phyloP scores from a whole-genome alignment of 2,329 filamentous ascomycete genomes.

The Polychaeton citri region DNA sequence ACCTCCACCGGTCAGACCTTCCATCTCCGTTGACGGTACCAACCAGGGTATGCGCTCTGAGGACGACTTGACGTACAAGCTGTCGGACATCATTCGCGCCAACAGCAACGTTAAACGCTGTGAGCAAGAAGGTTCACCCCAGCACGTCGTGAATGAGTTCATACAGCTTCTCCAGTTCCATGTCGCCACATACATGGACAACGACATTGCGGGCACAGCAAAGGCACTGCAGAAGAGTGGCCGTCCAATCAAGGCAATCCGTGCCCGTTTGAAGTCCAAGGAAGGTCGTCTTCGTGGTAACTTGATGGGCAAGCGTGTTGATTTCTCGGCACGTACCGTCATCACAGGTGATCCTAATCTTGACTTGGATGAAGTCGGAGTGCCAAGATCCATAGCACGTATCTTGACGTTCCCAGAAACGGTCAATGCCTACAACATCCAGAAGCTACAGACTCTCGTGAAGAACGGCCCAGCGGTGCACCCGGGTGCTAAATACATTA shows the following conservation, averaged over 20 bases:
- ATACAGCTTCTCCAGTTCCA: slow-evolving; percentile 91
- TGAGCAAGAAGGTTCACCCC: slow-evolving; percentile 79
- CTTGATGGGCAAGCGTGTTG: slow-evolving; percentile 98
- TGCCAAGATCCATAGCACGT: slow-evolving; percentile 82
- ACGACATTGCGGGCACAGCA: slow-evolving; percentile 91
- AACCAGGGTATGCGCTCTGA: slow-evolving; percentile 87
- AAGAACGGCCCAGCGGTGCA: slow-evolving; percentile 90
- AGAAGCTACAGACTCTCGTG: slow-evolving; percentile 76
- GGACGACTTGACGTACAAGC: slow-evolving; percentile 98
- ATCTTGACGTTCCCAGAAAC: slow-evolving; percentile 94
- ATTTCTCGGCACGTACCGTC: slow-evolving; percentile 98
- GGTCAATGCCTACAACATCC: slow-evolving; percentile 95
- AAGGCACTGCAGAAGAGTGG: slow-evolving; percentile 95
- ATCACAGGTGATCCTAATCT: slow-evolving; percentile 98
- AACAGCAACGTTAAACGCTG: slow-evolving; percentile 90
- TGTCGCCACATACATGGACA: slow-evolving; percentile 99
- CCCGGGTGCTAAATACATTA: slow-evolving; percentile 91
- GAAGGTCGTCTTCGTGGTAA: slow-evolving; percentile 96
- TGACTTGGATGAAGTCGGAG: slow-evolving; percentile 92
- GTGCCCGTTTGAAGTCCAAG: slow-evolving; percentile 95
- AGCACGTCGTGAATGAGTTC: slow-evolving; percentile 83
- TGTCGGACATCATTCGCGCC: slow-evolving; percentile 94
- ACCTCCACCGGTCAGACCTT: slow-evolving; percentile 87
- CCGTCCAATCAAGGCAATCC: slow-evolving; percentile 89
- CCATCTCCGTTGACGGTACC: slow-evolving; percentile 92